phyloP scores from a whole-genome alignment of 169 alveolate genomes.

The Cryptosporidium sp. region DNA sequence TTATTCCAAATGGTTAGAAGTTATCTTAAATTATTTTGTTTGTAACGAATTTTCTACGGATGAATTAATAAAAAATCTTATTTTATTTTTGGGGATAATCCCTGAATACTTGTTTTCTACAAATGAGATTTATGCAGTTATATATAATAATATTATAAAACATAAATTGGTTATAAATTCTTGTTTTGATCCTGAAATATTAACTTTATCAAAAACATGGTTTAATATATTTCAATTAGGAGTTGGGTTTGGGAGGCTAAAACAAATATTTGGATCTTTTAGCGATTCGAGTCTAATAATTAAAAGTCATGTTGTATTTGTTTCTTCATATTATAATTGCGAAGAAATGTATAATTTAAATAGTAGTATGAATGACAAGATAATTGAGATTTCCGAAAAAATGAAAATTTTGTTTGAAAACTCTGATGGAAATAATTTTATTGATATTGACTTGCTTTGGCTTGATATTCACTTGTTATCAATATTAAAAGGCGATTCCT shows the following conservation, averaged over 20 bases:
- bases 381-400: neutral
- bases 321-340: constrained; percentile 47
- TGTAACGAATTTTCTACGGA: constrained; percentile 4
- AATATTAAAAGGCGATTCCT: neutral
- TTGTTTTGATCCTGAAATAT: neutral
- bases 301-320: constrained; percentile 8
- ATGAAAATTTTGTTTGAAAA: constrained; percentile 20
- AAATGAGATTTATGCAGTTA: neutral
- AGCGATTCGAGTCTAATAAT: neutral
- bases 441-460: constrained; percentile 60
- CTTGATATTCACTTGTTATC: constrained; percentile 38
- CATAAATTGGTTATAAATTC: neutral
- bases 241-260: constrained; percentile 59
- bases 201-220: constrained; percentile 21
- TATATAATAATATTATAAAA: neutral
- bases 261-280: constrained; percentile 12
- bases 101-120: constrained; percentile 47
- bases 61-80: constrained; percentile 8
- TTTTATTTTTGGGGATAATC: constrained; percentile 47
- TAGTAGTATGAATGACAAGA: neutral
- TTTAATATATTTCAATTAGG: constrained; percentile 28
- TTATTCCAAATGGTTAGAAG: constrained; percentile 1
- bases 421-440: neutral
- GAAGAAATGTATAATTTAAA: constrained; percentile 8
- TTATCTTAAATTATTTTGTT: constrained; percentile 13